Evolutionary conservation across 176 grass and related monocot genomes (phyloP).

Genomic region (Calamus simplicifolius): DNA sequence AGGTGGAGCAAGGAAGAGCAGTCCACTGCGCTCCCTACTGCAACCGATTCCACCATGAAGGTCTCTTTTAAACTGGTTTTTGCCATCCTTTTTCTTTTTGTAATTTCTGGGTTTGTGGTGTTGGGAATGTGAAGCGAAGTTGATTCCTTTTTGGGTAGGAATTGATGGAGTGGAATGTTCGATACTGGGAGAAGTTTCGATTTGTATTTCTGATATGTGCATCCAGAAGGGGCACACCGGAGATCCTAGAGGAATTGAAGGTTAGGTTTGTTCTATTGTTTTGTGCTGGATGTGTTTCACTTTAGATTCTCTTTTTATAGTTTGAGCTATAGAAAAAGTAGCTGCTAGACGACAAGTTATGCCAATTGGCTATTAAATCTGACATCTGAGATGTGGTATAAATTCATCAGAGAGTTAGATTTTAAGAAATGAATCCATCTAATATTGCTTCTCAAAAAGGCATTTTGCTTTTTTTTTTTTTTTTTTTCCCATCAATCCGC

Average conservation of each 20-base stretch:
- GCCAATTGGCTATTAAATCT: too few species aligned
- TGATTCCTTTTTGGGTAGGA: conserved; percentile 28
- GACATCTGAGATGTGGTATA: too few species aligned
- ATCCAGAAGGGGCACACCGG: conserved; percentile 58
- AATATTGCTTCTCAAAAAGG: too few species aligned
- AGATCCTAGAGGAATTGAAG: conserved; percentile 94
- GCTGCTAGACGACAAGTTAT: too few species aligned
- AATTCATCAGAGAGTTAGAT: too few species aligned
- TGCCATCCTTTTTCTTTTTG: not conserved
- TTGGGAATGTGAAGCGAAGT: not conserved
- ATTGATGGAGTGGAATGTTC: conserved; percentile 64
- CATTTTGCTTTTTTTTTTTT: too few species aligned
- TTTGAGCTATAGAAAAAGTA: too few species aligned
- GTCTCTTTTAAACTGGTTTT: conserved; percentile 5
- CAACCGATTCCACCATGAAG: conserved; percentile 42
- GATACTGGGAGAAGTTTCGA: conserved; percentile 65
- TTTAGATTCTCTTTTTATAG: too few species aligned
- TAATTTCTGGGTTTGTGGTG: conserved; percentile 1
- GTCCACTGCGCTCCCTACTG: conserved; percentile 44
- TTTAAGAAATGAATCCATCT: too few species aligned
- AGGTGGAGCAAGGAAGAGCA: conserved; percentile 93
- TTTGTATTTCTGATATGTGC: conserved; percentile 78
- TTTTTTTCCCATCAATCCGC: too few species aligned
- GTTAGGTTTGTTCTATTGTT: conserved; percentile 14
- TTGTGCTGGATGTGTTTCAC: not conserved